Percentiles rank a stretch among this genome's conserved stretches.
These are phyloP conservation scores for Fusarium decemcellulare DNA, from an alignment of 2,329 filamentous ascomycete species.

Conservation along the genomic window DNA sequence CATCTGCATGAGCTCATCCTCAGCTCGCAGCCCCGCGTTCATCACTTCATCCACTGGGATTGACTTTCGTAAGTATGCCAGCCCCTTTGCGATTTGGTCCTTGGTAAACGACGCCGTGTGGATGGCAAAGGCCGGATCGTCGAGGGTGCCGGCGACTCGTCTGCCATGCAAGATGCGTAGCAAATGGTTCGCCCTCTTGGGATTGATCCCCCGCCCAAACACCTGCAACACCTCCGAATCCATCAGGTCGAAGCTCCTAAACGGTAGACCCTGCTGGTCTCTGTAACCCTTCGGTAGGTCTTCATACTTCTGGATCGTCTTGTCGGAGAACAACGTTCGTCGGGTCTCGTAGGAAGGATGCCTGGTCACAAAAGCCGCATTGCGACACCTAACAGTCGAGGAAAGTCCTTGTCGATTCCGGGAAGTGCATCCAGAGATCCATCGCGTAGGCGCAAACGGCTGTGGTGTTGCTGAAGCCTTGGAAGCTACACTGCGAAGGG, in stretches of 20 bases:
- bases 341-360: constrained; percentile 40
- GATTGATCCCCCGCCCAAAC: constrained; percentile 65
- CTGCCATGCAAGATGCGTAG: constrained; percentile 73
- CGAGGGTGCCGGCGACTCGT: constrained; percentile 74
- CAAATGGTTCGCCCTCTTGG: constrained; percentile 64
- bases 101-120: constrained; percentile 63
- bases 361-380: constrained; percentile 22
- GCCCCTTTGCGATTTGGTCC: constrained; percentile 60
- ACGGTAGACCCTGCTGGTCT: constrained; percentile 69
- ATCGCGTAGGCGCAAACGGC: constrained; percentile 41
- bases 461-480: constrained; percentile 33
- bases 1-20: constrained; percentile 71
- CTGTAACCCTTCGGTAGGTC: constrained; percentile 71
- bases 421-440: constrained; percentile 38
- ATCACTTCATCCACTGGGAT: constrained; percentile 72
- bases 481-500: constrained; percentile 44
- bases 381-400: constrained; percentile 24
- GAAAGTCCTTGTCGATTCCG: constrained; percentile 16
- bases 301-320: constrained; percentile 66
- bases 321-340: constrained; percentile 53
- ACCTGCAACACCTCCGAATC: constrained; percentile 61
- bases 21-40: constrained; percentile 73
- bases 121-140: constrained; percentile 66
- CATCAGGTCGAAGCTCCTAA: constrained; percentile 64
- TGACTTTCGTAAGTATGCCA: constrained; percentile 69